Percentiles rank a stretch among this genome's conserved stretches.
phyloP scores from a whole-genome alignment of 805 yeast species.

The Monosporozyma unispora region DNA sequence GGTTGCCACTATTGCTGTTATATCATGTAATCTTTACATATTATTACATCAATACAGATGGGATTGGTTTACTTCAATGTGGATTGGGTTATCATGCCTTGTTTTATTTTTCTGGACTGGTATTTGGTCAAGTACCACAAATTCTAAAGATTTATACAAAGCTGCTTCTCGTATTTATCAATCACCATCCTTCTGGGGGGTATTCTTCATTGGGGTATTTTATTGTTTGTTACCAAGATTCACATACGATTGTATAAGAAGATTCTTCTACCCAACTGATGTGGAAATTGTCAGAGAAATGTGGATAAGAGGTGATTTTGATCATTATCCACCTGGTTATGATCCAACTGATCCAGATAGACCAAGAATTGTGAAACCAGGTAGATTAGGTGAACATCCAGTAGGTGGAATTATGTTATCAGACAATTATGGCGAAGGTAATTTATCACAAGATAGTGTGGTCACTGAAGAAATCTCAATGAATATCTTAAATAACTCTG shows the following conservation, averaged over 20 bases:
- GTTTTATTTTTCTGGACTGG: slow-evolving; percentile 72
- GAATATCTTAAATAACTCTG: slow-evolving; percentile 18
- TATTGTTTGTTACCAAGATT: slow-evolving; percentile 63
- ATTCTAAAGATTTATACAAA: slow-evolving; percentile 54
- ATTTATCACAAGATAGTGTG: slow-evolving; percentile 24
- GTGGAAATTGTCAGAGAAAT: slow-evolving; percentile 68
- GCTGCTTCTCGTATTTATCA: slow-evolving; percentile 60
- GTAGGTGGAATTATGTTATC: slow-evolving; percentile 22
- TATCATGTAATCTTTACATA: slow-evolving; percentile 59
- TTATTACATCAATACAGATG: slow-evolving; percentile 64
- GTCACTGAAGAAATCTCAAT: slow-evolving; percentile 35
- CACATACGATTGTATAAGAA: slow-evolving; percentile 45
- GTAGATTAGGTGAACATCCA: slow-evolving; percentile 28
- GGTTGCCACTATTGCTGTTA: slow-evolving; percentile 57
- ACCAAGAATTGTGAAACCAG: slow-evolving; percentile 40
- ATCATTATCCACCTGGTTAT: slow-evolving; percentile 53
- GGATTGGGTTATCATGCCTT: slow-evolving; percentile 49
- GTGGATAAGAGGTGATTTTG: slow-evolving; percentile 56
- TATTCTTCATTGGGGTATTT: slow-evolving; percentile 53
- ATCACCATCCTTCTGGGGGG: slow-evolving; percentile 56
- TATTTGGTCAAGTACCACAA: slow-evolving; percentile 53
- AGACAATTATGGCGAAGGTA: slow-evolving; percentile 7
- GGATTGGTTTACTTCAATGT: slow-evolving; percentile 64
- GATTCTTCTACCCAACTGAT: slow-evolving; percentile 52
- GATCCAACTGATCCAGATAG: slow-evolving; percentile 78